These are phyloP conservation scores for Solanum gandarillasii DNA, from an alignment of 257 asterid species.

Conservation along the genomic window DNA sequence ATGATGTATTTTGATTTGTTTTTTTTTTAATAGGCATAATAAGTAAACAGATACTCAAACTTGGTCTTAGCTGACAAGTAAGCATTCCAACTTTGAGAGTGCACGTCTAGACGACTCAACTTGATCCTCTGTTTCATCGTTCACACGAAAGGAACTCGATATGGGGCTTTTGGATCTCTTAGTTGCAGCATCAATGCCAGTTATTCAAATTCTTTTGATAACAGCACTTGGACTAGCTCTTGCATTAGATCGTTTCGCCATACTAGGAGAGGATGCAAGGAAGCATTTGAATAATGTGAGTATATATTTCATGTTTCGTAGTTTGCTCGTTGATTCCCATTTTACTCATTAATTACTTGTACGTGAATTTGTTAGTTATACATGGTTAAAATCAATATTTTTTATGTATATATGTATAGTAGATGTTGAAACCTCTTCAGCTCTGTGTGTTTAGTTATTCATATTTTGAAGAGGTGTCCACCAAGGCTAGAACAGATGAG, in stretches of 20 bases:
- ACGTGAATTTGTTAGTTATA: background rate
- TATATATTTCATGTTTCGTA: background rate
- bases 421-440: background rate
- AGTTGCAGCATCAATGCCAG: conserved; percentile 58
- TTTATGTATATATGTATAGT: too few relatives aligned
- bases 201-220: conserved; percentile 59
- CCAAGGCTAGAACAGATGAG: background rate
- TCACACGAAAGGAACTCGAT: background rate
- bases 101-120: background rate
- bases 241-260: conserved; percentile 38
- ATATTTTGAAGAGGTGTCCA: background rate
- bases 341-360: background rate
- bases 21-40: background rate
- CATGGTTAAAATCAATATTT: too few relatives aligned
- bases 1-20: background rate
- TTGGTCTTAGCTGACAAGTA: background rate
- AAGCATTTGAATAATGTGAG: conserved; percentile 70
- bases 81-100: background rate
- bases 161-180: conserved; percentile 65
- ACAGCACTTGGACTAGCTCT: conserved; percentile 73
- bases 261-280: conserved; percentile 72
- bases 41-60: background rate
- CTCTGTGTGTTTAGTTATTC: too few relatives aligned
- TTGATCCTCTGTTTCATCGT: background rate
- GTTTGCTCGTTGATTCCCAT: background rate